These are phyloP conservation scores for Chaetoceros tenuissimus DNA, from an alignment of 108 stramenopile species.

Conservation along the genomic window DNA sequence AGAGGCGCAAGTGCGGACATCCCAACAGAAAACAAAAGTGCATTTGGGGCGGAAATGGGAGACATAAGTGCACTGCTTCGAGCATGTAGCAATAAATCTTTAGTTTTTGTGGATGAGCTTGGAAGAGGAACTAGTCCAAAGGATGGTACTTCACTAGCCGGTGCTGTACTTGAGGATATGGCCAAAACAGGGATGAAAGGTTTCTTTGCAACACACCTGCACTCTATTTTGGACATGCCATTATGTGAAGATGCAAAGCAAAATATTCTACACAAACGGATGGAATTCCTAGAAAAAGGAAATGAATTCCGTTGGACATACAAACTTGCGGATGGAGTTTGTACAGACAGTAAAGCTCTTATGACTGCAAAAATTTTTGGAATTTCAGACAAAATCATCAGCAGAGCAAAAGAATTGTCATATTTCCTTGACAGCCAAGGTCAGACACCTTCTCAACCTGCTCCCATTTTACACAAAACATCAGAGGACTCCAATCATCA, in stretches of 20 bases:
- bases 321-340: conserved; percentile 74
- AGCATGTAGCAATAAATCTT: conserved; percentile 57
- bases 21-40: conserved; percentile 83
- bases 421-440: conserved; percentile 3
- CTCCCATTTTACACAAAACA: not conserved
- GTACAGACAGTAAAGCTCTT: conserved; percentile 79
- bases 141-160: conserved; percentile 82
- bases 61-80: conserved; percentile 85
- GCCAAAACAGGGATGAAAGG: conserved; percentile 49
- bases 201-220: conserved; percentile 82
- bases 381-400: conserved; percentile 53
- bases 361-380: conserved; percentile 77
- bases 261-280: conserved; percentile 17
- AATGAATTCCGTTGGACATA: conserved; percentile 66
- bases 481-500: too few relatives aligned
- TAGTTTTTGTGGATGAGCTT: conserved; percentile 94
- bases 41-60: conserved; percentile 96
- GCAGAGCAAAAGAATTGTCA: conserved; percentile 57
- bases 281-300: conserved; percentile 22
- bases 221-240: conserved; percentile 54
- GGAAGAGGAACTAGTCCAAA: conserved; percentile 89
- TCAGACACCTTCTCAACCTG: not conserved
- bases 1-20: conserved; percentile 88
- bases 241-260: conserved; percentile 15
- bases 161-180: conserved; percentile 81